Base-by-base conservation (phyloP, 495 filamentous ascomycete genomes). In the Bacidia rubella region DNA sequence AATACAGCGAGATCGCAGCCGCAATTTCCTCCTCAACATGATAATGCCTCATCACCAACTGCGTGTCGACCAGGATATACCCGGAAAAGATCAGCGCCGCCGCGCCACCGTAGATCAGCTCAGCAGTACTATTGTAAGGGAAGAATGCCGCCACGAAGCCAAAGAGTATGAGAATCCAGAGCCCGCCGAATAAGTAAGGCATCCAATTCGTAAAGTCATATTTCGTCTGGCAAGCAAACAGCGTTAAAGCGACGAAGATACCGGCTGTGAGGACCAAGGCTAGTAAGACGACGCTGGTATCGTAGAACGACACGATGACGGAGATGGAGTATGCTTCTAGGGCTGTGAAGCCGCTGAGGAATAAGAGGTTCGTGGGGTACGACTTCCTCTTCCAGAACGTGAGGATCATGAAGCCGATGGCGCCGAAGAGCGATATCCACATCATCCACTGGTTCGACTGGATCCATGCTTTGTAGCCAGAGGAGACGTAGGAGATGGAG, bases 1-100 rank as follows among this genome's bases (percentile, higher is more conserved):
- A 71, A 65, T 99, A 99, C 45, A 99, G 76, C 62, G 85, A 86
- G 63, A 99, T 95, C 1, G 89, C 83, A 47, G 92, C 92, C 0
- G 89, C 90, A 64, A 99, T 96, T 75, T 99, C 92, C 76, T 99
- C 92, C 70, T 99, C 92, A 49, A 94, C 88, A 63, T 98, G 93
- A 61, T 94, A 90, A 65, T 92, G 86, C 55, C 88, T 79, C 78
- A 98, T 82, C 25, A 98, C 80, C 47, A 98, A 69, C 75, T 97
- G 90, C 1, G 92, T 98, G 65, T 98, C 92, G 19, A 97, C 87
- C 3, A 98, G 74, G 55, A 97, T 90, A 65, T 97, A 99, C 0
- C 74, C 90, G 29, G 79, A 85, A 74, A 99, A 99, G 55, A 99
- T 75, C 23, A 99, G 67, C 2, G 92, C 90, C 0, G 80, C 75